Evolutionary conservation across 169 alveolate genomes (phyloP).

Genomic region (Eimeria maxima): DNA sequence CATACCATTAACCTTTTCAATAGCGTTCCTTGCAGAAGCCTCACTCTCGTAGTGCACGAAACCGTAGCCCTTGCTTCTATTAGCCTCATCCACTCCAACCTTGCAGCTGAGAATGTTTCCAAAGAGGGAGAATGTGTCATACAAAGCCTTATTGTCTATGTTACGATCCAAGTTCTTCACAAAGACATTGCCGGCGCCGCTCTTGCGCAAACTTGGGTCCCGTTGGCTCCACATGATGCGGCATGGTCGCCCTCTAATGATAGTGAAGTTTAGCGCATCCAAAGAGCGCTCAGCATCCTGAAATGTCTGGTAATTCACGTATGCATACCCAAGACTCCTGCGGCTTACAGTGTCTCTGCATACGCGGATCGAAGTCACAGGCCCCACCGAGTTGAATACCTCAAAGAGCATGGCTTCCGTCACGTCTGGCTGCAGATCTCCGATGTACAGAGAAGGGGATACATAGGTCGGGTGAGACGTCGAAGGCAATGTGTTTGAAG

Average conservation of each 20-base stretch:
- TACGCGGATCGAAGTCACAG: conserved; percentile 96
- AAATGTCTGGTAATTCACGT: conserved; percentile 93
- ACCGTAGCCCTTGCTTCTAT: conserved; percentile 96
- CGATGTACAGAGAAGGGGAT: conserved; percentile 96
- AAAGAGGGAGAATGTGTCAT: conserved; percentile 95
- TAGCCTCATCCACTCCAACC: conserved; percentile 86
- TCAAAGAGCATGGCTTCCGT: conserved; percentile 95
- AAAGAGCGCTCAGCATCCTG: conserved; percentile 94
- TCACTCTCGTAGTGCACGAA: conserved; percentile 97
- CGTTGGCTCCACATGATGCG: conserved; percentile 92
- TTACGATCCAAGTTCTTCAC: conserved; percentile 96
- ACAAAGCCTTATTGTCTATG: conserved; percentile 96
- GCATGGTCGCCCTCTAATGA: conserved; percentile 96
- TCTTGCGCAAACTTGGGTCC: conserved; percentile 96
- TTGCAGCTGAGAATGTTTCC: conserved; percentile 97
- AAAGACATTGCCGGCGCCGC: conserved; percentile 96
- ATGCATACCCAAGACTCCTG: conserved; percentile 94
- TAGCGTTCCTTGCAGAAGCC: conserved; percentile 96
- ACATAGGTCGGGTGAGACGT: conserved; percentile 68
- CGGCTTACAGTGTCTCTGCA: conserved; percentile 96
- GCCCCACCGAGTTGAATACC: conserved; percentile 96
- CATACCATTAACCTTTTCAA: conserved; percentile 95
- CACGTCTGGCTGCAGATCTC: conserved; percentile 95
- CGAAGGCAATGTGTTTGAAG: background rate
- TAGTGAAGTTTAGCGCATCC: conserved; percentile 95